A percentile compares a stretch with the other conserved stretches of the same genome.
Conservation (phyloP, 1,284 basidiomycete species). For the Psilocybe mexicana region DNA sequence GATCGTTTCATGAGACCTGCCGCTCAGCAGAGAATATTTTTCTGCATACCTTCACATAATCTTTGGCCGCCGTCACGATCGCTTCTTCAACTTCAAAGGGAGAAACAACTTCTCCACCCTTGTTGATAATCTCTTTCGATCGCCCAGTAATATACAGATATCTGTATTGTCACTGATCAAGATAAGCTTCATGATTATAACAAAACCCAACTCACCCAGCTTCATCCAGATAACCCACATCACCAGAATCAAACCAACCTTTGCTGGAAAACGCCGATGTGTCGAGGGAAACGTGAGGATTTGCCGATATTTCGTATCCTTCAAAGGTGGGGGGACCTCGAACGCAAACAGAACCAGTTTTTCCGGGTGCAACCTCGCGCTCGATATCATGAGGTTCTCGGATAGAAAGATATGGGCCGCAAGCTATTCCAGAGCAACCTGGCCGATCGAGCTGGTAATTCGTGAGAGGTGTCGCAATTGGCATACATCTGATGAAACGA, state of each 20-base stretch:
- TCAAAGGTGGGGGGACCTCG: conserved; percentile 47
- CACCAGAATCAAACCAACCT: conserved; percentile 63
- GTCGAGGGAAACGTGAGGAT: conserved; percentile 39
- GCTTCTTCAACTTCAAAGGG: conserved; percentile 63
- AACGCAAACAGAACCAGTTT: conserved; percentile 45
- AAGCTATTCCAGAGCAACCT: conserved; percentile 47
- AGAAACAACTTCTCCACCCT: conserved; percentile 68
- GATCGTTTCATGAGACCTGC: neutral
- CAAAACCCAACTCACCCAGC: conserved; percentile 40
- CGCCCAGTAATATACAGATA: conserved; percentile 61
- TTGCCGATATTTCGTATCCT: conserved; percentile 43
- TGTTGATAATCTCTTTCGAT: conserved; percentile 63
- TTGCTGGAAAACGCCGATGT: conserved; percentile 43
- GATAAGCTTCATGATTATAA: neutral
- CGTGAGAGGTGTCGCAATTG: conserved; percentile 45
- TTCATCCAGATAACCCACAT: conserved; percentile 60
- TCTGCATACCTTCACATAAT: conserved; percentile 38
- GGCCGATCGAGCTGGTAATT: conserved; percentile 46
- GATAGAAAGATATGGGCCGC: conserved; percentile 49
- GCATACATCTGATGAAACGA: conserved; percentile 41
- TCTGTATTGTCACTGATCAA: conserved; percentile 14
- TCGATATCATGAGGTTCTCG: conserved; percentile 41
- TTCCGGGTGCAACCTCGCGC: conserved; percentile 32
- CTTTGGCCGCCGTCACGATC: conserved; percentile 40
- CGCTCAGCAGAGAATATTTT: neutral